Conservation (phyloP, 2,329 filamentous ascomycete genomes). For the Didymella pinodella region DNA sequence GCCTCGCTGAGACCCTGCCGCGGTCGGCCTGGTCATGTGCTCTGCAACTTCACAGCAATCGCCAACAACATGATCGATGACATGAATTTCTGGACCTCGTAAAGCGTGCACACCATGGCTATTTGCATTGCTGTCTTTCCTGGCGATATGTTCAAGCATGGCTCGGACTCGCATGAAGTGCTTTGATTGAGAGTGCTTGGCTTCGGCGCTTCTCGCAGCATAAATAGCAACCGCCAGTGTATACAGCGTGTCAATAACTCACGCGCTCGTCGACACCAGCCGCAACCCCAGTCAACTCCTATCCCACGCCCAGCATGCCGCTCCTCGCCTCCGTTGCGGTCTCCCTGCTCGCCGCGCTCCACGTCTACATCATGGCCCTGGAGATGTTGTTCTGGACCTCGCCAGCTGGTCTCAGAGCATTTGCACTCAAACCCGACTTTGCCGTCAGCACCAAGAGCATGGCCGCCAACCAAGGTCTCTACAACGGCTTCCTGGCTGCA, state of each 20-base stretch:
- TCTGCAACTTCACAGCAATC: not conserved
- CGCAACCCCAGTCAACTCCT: not conserved
- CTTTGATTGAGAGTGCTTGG: not conserved
- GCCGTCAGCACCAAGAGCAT: conserved; percentile 3
- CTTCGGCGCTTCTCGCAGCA: not conserved
- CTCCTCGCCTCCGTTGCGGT: conserved; percentile 1
- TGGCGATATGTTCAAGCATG: too few species aligned
- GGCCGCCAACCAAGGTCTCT: conserved; percentile 11
- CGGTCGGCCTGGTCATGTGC: not conserved
- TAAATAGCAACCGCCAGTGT: not conserved
- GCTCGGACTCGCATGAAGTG: not conserved
- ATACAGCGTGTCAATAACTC: not conserved
- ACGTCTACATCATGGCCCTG: conserved; percentile 9
- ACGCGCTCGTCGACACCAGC: not conserved
- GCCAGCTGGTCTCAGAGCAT: not conserved
- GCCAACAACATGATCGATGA: not conserved
- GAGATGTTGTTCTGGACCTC: conserved; percentile 13
- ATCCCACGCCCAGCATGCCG: not conserved
- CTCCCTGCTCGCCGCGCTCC: conserved; percentile 8
- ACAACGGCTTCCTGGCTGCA: conserved; percentile 5
- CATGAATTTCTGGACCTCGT: not conserved
- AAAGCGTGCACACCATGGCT: too few species aligned
- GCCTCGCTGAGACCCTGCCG: not conserved
- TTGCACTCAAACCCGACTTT: conserved; percentile 5
- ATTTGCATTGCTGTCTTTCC: not conserved